phyloP scores from a whole-genome alignment of 2,329 filamentous ascomycete genomes.

The Verticillium zaregamsianum region DNA sequence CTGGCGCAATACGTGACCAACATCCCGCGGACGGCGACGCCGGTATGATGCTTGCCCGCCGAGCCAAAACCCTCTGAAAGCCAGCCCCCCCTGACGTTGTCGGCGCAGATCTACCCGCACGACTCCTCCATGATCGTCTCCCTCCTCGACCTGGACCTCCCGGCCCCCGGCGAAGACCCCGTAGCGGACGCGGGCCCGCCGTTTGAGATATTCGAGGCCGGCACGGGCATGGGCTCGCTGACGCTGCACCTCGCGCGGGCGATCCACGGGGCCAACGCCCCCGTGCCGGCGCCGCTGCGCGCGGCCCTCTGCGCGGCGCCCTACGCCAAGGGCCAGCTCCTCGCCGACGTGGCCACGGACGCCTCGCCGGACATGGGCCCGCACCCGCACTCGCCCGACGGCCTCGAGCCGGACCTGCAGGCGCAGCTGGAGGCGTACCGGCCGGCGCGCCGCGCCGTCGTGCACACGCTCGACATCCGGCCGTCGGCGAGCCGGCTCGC shows the following conservation, averaged over 20 bases:
- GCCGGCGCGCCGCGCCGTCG: conserved; percentile 57
- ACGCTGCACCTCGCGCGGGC: conserved; percentile 73
- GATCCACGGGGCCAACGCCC: conserved; percentile 67
- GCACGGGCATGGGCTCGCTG: conserved; percentile 78
- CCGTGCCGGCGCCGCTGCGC: conserved; percentile 38
- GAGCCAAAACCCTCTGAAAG: background rate
- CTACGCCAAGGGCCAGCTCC: conserved; percentile 10
- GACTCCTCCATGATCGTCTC: conserved; percentile 74
- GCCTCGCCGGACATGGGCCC: conserved; percentile 7
- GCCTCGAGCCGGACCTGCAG: conserved; percentile 13
- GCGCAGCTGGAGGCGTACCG: conserved; percentile 39
- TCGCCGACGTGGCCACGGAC: conserved; percentile 6
- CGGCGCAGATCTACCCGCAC: conserved; percentile 53
- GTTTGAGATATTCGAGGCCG: conserved; percentile 77
- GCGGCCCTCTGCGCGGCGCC: conserved; percentile 12
- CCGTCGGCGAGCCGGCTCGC: conserved; percentile 60
- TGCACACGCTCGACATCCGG: conserved; percentile 70
- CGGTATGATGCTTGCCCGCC: conserved; percentile 40
- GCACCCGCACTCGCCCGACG: conserved; percentile 15
- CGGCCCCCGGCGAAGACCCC: conserved; percentile 28
- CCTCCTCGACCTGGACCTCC: conserved; percentile 68
- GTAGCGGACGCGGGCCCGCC: conserved; percentile 33
- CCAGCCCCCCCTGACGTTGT: background rate
- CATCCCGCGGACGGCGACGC: conserved; percentile 68
- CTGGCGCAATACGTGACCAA: conserved; percentile 70